Base-by-base conservation (phyloP, 495 filamentous ascomycete species). In the Hypoxylon trugodes region DNA sequence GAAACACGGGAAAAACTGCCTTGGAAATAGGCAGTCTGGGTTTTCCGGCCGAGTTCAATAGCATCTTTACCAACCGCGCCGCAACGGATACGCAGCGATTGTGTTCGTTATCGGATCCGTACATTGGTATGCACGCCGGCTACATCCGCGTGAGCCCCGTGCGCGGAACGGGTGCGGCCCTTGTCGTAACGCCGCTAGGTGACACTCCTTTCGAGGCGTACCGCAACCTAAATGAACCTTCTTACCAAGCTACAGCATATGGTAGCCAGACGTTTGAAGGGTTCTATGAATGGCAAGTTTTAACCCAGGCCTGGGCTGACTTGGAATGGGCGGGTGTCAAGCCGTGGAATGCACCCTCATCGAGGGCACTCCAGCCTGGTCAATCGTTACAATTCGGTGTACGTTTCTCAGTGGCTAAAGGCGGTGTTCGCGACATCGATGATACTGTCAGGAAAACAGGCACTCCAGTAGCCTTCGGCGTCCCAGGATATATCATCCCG, bases 1-100 rank as follows among this genome's bases (percentile, higher is more conserved):
- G 58, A 15, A 85, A 85, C 64, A 54, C 62, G 5, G 74, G 55
- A 12, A 55, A 52, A 0, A 50, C 68, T 1, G 40, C 70, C 2
- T 45, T 84, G 1, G 82, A 85, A 38, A 62, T 85, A 10, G 82
- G 82, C 7, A 77, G 78, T 45, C 69, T 85, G 1, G 82, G 82
- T 0, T 78, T 84, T 45, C 82, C 82, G 0, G 74, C 80, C 38
- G 79, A 82, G 65, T 81, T 83, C 73, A 84, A 84, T 66, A 85
- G 78, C 65, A 83, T 84, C 54, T 85, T 85, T 63, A 81, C 76
- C n/a, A 76, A 74, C 38, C 75, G 80, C 7, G 69, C 72, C 1
- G 74, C 79, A 0, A 68, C 59, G 7, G 73, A 80, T 4, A 80
- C 75, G 21, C 73, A 76, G 36, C 65, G 61, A 0, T 67, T 74